A percentile compares a stretch with the other conserved stretches of the same genome.
phyloP scores from a whole-genome alignment of 768 basidiomycete species.

The Multifurca ochricompacta region DNA sequence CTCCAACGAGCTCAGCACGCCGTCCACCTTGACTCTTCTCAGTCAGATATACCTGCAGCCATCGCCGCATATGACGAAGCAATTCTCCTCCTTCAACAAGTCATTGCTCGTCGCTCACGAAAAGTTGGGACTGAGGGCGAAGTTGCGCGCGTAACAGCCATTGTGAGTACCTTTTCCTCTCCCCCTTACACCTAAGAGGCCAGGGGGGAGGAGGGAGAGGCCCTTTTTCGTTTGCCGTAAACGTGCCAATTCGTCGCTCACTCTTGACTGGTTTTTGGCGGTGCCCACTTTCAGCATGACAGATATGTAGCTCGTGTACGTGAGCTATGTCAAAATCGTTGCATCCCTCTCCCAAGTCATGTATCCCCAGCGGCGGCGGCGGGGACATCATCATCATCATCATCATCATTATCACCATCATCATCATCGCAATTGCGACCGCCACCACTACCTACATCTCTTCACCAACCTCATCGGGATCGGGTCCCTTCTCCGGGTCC shows the following conservation, averaged over 20 bases:
- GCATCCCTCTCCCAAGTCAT: not conserved
- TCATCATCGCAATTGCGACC: no score
- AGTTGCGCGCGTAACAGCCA: conserved; percentile 2
- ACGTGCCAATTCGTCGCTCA: not conserved
- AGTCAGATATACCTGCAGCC: not conserved
- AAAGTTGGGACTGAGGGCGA: not conserved
- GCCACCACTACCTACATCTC: no score
- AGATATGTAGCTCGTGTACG: conserved; percentile 7
- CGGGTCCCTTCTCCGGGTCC: not conserved
- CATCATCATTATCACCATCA: no score
- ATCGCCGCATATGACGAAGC: conserved; percentile 5
- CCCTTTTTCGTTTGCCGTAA: not conserved
- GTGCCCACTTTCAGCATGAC: conserved; percentile 3
- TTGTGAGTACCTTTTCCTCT: not conserved
- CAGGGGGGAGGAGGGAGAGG: no score
- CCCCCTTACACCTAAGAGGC: no score
- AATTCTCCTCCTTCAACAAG: conserved; percentile 37
- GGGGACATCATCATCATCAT: not conserved
- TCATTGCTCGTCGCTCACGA: conserved; percentile 15
- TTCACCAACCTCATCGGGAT: not conserved
- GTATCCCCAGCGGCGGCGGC: not conserved
- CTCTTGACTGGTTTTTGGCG: not conserved
- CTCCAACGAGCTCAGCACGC: conserved; percentile 6
- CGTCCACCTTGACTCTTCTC: not conserved
- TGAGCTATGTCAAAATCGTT: not conserved